phyloP scores from a whole-genome alignment of 1,284 basidiomycete genomes.

The Marasmius oreades region DNA sequence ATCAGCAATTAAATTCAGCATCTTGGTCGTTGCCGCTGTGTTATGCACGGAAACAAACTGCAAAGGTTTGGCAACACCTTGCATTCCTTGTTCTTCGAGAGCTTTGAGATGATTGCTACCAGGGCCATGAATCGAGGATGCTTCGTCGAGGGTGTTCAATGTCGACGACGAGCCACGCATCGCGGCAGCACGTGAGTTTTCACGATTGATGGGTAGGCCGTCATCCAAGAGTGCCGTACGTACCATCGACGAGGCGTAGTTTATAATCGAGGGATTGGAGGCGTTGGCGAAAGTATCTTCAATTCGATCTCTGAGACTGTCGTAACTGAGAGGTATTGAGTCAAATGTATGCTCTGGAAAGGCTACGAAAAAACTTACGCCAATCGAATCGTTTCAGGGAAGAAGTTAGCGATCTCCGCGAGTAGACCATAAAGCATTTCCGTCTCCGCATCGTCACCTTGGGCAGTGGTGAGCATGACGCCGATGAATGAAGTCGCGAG shows the following conservation, averaged over 20 bases:
- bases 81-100: conserved; percentile 68
- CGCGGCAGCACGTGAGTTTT: conserved; percentile 28
- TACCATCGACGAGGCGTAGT: conserved; percentile 72
- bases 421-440: conserved; percentile 78
- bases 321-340: conserved; percentile 53
- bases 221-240: conserved; percentile 61
- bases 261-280: conserved; percentile 69
- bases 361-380: conserved; percentile 49
- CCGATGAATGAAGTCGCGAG: conserved; percentile 74
- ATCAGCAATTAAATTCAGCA: conserved; percentile 72
- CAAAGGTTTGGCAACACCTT: conserved; percentile 65
- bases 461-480: conserved; percentile 74
- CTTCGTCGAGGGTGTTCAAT: conserved; percentile 60
- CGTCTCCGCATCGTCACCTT: conserved; percentile 79
- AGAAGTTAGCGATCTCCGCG: conserved; percentile 67
- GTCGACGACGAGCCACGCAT: conserved; percentile 60
- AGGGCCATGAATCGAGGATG: conserved; percentile 31
- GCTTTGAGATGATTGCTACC: conserved; percentile 47
- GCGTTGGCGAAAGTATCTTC: conserved; percentile 75
- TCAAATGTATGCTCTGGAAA: conserved; percentile 6
- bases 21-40: conserved; percentile 50
- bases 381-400: conserved; percentile 74
- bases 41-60: conserved; percentile 61
- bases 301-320: conserved; percentile 75
- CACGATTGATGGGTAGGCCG: conserved; percentile 6